Base-by-base conservation (phyloP, 1,139 yeast species). In the Protomyces lactucae-debilis region DNA sequence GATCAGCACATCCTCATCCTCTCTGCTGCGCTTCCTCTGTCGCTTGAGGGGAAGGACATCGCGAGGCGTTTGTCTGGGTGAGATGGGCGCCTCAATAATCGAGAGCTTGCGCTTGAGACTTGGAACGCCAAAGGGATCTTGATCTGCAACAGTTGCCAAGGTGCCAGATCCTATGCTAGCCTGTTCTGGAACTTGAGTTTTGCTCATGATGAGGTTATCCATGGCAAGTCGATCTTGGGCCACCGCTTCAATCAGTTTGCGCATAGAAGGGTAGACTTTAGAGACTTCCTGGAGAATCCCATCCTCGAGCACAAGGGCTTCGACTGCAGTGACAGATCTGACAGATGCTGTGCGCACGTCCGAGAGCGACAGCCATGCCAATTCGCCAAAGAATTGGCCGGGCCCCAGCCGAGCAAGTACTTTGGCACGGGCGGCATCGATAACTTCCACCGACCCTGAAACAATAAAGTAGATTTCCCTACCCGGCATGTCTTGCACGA, bases 341-440 rank as follows among this genome's bases (percentile, higher is more conserved):
- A 86, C 83, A 61, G 83, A 82, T 0, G 91, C 91, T 52, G 85
- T 80, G 68, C 92, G 75, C 43, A 72, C 73, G 12, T 79, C 76
- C 28, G 86, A 74, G 39, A 81, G 78, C 3, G 83, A 78, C 52
- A 87, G 74, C 70, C 86, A 86, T 0, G 89, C 83, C 85, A 86
- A 84, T 73, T 87, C 93, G 32, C 95, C 95, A 75, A 87, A 86
- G 73, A 85, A 86, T 52, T 84, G 80, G 9, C 88, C 90, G 9
- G 82, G 75, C 2, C 83, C 80, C 48, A 87, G 75, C 66, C 88
- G 79, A 1, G 88, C 91, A 53, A 84, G 74, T 1, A 80, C 76
- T 32, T 75, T 76, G 28, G 71, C 71, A 9, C 71, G 65, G 1
- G 68, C 67, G 25, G 79, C 78, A 68, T 83, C 85, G 3, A 86